phyloP scores from a whole-genome alignment of 1,139 yeast species.

The Geotrichum europaeum region DNA sequence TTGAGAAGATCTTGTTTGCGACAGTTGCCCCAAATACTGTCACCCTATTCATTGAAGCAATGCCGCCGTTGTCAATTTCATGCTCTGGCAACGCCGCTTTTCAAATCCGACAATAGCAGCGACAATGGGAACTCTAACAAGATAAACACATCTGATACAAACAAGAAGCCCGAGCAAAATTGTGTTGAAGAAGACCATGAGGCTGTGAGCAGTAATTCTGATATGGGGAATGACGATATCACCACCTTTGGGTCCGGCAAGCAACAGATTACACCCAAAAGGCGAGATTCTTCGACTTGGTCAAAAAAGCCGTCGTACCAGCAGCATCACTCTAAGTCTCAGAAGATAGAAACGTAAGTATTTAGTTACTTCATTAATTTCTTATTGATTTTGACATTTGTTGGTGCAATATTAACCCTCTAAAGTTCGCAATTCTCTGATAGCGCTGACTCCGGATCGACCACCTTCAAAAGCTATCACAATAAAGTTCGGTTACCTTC shows the following conservation, averaged over 20 bases:
- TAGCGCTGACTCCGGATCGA: neutral
- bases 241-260: neutral
- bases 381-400: neutral
- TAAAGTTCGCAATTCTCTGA: neutral
- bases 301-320: neutral
- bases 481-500: conserved; percentile 33
- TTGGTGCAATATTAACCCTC: neutral
- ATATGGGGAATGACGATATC: neutral
- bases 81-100: neutral
- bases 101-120: neutral
- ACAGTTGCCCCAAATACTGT: neutral
- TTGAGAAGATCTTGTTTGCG: neutral
- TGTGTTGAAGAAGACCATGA: neutral
- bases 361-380: too few species aligned
- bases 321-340: neutral
- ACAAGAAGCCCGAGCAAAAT: neutral
- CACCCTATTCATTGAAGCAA: neutral
- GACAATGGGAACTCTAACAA: neutral
- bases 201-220: neutral
- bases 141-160: neutral
- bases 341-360: neutral
- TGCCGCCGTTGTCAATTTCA: neutral
- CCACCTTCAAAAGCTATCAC: neutral
- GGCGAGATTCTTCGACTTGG: conserved; percentile 9
- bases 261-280: conserved; percentile 3